Percentiles rank a stretch among this genome's conserved stretches.
phyloP scores from a whole-genome alignment of 306 rosid genomes.

The Lathyrus aphaca region DNA sequence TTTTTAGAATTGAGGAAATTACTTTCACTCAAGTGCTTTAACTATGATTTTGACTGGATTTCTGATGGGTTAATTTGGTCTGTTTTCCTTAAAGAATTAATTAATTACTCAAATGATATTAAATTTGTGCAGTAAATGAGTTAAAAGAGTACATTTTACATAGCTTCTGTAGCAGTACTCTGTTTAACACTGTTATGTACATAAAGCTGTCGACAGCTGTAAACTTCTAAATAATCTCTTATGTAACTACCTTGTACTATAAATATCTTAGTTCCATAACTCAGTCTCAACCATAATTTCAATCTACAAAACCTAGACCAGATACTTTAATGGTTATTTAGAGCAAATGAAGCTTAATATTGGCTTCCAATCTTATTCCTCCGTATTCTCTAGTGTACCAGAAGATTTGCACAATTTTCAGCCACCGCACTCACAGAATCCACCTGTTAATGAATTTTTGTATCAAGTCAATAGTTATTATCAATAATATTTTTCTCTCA shows the following conservation, averaged over 20 bases:
- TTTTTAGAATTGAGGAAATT: slow-evolving; percentile 23
- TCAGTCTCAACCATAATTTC: background rate
- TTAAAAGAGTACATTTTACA: background rate
- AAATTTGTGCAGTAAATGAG: background rate
- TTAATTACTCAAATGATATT: background rate
- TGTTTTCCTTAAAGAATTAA: slow-evolving; percentile 4
- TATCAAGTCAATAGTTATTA: too few relatives aligned
- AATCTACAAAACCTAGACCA: background rate
- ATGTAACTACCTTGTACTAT: background rate
- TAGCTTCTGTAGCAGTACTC: background rate
- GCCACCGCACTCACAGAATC: background rate
- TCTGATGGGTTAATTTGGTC: background rate
- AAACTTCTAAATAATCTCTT: background rate
- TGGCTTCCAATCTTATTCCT: background rate
- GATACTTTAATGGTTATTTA: background rate
- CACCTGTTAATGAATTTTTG: background rate
- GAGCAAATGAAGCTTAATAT: background rate
- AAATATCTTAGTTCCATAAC: background rate
- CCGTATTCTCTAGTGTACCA: background rate
- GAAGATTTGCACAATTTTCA: background rate
- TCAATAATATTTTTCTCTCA: too few relatives aligned
- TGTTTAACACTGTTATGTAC: background rate
- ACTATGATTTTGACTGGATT: background rate
- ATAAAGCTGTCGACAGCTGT: background rate
- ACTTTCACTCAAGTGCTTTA: background rate